Evolutionary conservation across 805 yeast species (phyloP).

Genomic region (Ogataea paraovalis): DNA sequence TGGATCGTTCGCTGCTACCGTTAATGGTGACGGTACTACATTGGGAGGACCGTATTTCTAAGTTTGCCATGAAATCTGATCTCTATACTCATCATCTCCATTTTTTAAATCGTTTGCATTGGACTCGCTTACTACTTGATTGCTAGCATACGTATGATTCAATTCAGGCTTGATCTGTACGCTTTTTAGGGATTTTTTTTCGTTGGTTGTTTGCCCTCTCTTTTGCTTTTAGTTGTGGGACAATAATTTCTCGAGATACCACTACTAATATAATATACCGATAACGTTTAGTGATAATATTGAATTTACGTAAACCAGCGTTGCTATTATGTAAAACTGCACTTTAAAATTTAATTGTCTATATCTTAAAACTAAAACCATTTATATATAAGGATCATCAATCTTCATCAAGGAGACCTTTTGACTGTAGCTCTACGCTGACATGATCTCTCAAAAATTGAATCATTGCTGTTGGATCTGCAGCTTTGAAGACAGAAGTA

Average conservation of each 20-base stretch:
- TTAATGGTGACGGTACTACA: slow-evolving; percentile 71
- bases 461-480: slow-evolving; percentile 73
- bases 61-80: too few relatives aligned
- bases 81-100: too few relatives aligned
- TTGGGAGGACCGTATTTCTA: slow-evolving; percentile 61
- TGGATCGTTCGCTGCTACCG: slow-evolving; percentile 38
- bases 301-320: too few relatives aligned
- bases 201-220: background rate
- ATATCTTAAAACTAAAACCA: too few relatives aligned
- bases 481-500: slow-evolving; percentile 84
- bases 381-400: background rate
- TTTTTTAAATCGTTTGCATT: background rate
- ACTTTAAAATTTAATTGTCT: too few relatives aligned
- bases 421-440: slow-evolving; percentile 39
- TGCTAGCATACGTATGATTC: background rate
- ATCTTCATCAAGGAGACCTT: slow-evolving; percentile 36
- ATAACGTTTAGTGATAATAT: too few relatives aligned
- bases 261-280: too few relatives aligned
- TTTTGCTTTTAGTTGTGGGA: too few relatives aligned
- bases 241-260: too few relatives aligned
- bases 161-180: too few relatives aligned
- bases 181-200: too few relatives aligned
- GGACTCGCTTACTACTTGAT: background rate
- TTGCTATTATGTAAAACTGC: too few relatives aligned
- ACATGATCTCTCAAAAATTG: slow-evolving; percentile 62